A percentile compares a stretch with the other conserved stretches of the same genome.
Evolutionary conservation across 2,329 filamentous ascomycete genomes (phyloP).

Genomic region (Calonectria leucothoes): DNA sequence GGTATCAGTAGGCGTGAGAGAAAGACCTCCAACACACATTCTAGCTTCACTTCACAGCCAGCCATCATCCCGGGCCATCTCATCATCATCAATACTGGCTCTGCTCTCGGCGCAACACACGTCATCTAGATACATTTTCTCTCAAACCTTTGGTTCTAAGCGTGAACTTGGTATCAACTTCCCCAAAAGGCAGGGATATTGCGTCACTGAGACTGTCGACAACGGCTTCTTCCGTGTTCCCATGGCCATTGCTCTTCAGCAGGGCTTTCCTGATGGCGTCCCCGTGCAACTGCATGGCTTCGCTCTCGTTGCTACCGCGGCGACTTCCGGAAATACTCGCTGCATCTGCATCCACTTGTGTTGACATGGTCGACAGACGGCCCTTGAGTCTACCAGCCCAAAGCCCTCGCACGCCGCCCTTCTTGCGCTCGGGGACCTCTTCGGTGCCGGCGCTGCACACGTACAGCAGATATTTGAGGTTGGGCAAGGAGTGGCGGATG

Average conservation of each 20-base stretch:
- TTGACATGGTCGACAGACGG: constrained; percentile 45
- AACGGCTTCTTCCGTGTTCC: constrained; percentile 26
- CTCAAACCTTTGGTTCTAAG: constrained; percentile 67
- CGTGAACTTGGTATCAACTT: constrained; percentile 59
- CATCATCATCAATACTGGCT: background rate
- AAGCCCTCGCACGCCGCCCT: constrained; percentile 70
- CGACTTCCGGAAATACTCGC: constrained; percentile 54
- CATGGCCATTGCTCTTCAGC: constrained; percentile 38
- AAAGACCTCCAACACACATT: background rate
- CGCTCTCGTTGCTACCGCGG: constrained; percentile 58
- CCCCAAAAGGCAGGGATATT: constrained; percentile 59
- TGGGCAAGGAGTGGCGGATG: constrained; percentile 90
- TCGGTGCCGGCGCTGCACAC: constrained; percentile 84
- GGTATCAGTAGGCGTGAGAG: background rate
- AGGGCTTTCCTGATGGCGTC: constrained; percentile 56
- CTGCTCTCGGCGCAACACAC: background rate
- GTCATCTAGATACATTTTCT: constrained; percentile 55
- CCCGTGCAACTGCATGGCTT: constrained; percentile 50
- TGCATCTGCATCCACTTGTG: constrained; percentile 49
- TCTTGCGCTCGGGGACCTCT: constrained; percentile 70
- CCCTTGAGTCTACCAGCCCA: constrained; percentile 62
- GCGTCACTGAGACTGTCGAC: constrained; percentile 33
- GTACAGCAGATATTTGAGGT: constrained; percentile 92
- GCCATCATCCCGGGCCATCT: background rate
- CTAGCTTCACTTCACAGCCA: background rate